phyloP scores from a whole-genome alignment of 768 basidiomycete genomes.

The Mycena vulgaris region DNA sequence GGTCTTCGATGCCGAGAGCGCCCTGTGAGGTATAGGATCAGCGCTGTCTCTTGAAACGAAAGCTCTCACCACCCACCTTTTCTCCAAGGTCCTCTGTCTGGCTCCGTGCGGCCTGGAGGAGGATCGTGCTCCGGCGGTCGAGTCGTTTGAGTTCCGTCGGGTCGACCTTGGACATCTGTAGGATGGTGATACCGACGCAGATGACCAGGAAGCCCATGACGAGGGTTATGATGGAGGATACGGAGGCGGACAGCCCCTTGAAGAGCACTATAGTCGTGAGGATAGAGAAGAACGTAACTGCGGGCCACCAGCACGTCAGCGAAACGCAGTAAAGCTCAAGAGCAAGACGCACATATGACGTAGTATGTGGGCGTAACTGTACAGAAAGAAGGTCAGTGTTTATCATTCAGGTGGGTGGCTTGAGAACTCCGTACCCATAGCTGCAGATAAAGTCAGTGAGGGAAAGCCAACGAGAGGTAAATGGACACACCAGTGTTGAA shows the following conservation, averaged over 20 bases:
- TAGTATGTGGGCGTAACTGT: slow-evolving; percentile 91
- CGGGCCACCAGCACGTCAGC: slow-evolving; percentile 28
- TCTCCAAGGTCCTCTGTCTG: slow-evolving; percentile 81
- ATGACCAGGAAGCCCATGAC: slow-evolving; percentile 95
- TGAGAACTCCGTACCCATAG: slow-evolving; percentile 69
- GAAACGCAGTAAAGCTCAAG: slow-evolving; percentile 13
- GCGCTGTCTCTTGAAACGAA: neutral
- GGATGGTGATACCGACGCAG: slow-evolving; percentile 92
- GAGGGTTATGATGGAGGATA: slow-evolving; percentile 87
- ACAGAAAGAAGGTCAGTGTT: slow-evolving; percentile 39
- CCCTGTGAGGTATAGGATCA: slow-evolving; percentile 30
- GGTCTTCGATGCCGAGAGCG: slow-evolving; percentile 80
- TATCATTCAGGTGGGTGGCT: slow-evolving; percentile 36
- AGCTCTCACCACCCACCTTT: slow-evolving; percentile 58
- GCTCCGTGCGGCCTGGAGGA: slow-evolving; percentile 87
- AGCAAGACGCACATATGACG: slow-evolving; percentile 74
- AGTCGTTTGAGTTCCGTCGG: slow-evolving; percentile 82
- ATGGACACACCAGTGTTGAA: slow-evolving; percentile 86
- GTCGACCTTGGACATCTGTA: slow-evolving; percentile 97
- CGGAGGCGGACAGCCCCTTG: slow-evolving; percentile 88
- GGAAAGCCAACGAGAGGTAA: neutral
- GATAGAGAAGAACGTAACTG: slow-evolving; percentile 90
- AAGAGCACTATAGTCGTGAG: slow-evolving; percentile 91
- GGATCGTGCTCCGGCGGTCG: slow-evolving; percentile 91
- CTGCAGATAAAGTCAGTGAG: slow-evolving; percentile 50